phyloP scores from a whole-genome alignment of 2,329 filamentous ascomycete species.

The Cryphonectria carpinicola region DNA sequence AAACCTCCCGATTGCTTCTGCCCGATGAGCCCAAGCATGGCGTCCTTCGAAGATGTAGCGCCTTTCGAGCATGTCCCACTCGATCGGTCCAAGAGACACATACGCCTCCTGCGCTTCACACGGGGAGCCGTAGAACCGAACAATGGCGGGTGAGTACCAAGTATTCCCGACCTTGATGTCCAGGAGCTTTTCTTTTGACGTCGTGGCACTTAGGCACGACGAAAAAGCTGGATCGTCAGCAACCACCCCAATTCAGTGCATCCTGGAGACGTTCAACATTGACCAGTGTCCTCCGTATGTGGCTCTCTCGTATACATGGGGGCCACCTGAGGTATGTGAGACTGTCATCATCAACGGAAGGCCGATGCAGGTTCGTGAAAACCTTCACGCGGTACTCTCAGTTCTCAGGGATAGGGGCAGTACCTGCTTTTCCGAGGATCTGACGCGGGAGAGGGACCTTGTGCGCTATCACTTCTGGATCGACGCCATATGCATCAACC shows the following conservation, averaged over 20 bases:
- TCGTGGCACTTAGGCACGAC: not conserved
- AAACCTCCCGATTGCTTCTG: not conserved
- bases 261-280: conserved; percentile 29
- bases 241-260: conserved; percentile 5
- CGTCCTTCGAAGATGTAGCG: not conserved
- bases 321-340: conserved; percentile 18
- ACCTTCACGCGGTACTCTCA: conserved; percentile 25
- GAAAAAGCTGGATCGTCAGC: not conserved
- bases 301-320: conserved; percentile 36
- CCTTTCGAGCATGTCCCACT: conserved; percentile 16
- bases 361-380: conserved; percentile 25
- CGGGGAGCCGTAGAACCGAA: not conserved
- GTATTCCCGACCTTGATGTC: not conserved
- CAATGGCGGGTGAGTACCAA: not conserved
- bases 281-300: conserved; percentile 32
- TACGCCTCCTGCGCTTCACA: conserved; percentile 13
- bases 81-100: conserved; percentile 7
- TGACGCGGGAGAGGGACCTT: conserved; percentile 8
- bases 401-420: conserved; percentile 16
- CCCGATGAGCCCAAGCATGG: not conserved
- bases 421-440: conserved; percentile 21
- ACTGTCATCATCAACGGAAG: conserved; percentile 25
- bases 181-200: not conserved
- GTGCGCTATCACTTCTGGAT: conserved; percentile 26
- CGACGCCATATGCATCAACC: conserved; percentile 31